Evolutionary conservation across 352 stramenopile genomes (phyloP).

Genomic region (Pythium aristosporum): DNA sequence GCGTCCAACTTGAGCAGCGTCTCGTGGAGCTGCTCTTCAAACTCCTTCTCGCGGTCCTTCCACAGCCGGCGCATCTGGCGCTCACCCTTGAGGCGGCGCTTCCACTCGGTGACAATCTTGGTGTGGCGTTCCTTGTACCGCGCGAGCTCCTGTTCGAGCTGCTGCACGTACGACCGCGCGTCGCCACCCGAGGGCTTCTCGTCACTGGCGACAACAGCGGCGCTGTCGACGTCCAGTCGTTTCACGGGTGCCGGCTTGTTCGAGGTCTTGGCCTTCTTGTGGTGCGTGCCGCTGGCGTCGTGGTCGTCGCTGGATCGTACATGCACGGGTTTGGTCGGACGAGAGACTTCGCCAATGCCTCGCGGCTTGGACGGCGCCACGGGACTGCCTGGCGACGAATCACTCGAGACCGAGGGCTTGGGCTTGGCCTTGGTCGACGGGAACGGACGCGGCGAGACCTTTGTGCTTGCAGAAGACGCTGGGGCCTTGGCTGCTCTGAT

Average conservation of each 20-base stretch:
- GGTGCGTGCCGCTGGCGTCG: too few species aligned
- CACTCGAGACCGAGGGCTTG: constrained; percentile 9
- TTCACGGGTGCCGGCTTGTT: constrained; percentile 25
- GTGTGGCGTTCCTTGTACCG: constrained; percentile 81
- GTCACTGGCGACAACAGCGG: background rate
- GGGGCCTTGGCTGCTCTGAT: background rate
- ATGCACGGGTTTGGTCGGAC: constrained; percentile 11
- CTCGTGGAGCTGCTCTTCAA: constrained; percentile 64
- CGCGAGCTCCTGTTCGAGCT: constrained; percentile 55
- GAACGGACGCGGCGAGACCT: background rate
- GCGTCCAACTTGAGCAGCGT: constrained; percentile 50
- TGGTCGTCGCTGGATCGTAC: constrained; percentile 2
- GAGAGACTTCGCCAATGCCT: background rate
- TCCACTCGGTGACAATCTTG: constrained; percentile 78
- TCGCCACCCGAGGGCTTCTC: background rate
- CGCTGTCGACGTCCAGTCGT: constrained; percentile 17
- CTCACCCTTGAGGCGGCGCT: constrained; percentile 73
- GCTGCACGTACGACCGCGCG: constrained; percentile 6
- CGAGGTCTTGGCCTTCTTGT: constrained; percentile 9
- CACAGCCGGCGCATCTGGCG: constrained; percentile 76
- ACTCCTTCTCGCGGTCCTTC: constrained; percentile 77
- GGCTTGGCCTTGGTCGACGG: constrained; percentile 1
- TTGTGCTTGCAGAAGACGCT: background rate
- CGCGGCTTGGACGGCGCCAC: background rate
- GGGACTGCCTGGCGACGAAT: constrained; percentile 16